Conservation (phyloP, 169 alveolate genomes). For the Cryptosporidium tyzzeri region DNA sequence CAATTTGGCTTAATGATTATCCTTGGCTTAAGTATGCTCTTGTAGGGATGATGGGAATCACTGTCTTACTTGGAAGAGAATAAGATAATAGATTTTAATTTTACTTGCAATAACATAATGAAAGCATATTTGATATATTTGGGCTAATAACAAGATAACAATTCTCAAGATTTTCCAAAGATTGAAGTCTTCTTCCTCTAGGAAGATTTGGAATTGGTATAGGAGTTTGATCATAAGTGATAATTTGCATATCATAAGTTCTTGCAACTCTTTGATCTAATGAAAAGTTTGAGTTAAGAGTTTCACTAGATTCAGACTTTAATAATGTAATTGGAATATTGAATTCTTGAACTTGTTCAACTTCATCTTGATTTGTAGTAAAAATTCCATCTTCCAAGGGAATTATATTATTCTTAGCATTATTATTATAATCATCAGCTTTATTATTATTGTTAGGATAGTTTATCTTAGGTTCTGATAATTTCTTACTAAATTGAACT, state of each 20-base stretch:
- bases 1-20: constrained; percentile 91
- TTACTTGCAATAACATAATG: constrained; percentile 7
- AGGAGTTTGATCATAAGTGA: constrained; percentile 66
- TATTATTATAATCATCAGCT: background rate
- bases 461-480: background rate
- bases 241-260: constrained; percentile 71
- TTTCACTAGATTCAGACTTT: constrained; percentile 4
- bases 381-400: background rate
- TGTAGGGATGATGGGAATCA: constrained; percentile 79
- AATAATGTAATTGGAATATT: background rate
- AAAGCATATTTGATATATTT: constrained; percentile 20
- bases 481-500: background rate
- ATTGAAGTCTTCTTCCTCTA: constrained; percentile 28
- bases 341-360: background rate
- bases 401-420: background rate
- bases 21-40: constrained; percentile 84
- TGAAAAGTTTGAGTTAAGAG: constrained; percentile 20
- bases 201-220: constrained; percentile 71
- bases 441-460: background rate
- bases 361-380: background rate
- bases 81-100: background rate
- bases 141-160: constrained; percentile 31
- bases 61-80: constrained; percentile 77
- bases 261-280: constrained; percentile 64
- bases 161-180: constrained; percentile 18